These are phyloP conservation scores for Helichrysum umbraculigerum DNA, from an alignment of 129 eudicot species.

Conservation along the genomic window DNA sequence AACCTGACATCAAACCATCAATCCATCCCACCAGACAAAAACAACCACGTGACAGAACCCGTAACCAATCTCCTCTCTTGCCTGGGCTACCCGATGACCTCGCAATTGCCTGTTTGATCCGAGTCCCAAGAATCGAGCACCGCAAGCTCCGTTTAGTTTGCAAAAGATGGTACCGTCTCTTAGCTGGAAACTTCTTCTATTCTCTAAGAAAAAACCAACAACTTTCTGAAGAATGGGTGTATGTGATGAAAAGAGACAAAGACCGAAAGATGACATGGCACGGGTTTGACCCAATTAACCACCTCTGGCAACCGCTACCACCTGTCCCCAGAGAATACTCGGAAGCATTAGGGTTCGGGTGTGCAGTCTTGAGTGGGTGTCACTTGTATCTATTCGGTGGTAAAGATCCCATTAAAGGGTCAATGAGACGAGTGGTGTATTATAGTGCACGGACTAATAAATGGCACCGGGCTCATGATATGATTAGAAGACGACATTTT, in stretches of 20 bases:
- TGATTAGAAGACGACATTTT: conserved; percentile 74
- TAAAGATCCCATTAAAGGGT: conserved; percentile 79
- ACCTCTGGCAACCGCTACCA: conserved; percentile 78
- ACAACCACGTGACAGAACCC: conserved; percentile 58
- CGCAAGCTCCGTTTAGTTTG: conserved; percentile 76
- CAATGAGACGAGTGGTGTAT: conserved; percentile 77
- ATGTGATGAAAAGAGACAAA: conserved; percentile 69
- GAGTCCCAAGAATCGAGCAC: conserved; percentile 77
- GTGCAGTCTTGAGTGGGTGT: conserved; percentile 77
- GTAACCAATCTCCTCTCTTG: conserved; percentile 69
- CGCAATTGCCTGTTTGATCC: conserved; percentile 79
- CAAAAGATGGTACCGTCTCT: conserved; percentile 87
- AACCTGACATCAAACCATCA: conserved; percentile 72
- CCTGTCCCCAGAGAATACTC: conserved; percentile 81
- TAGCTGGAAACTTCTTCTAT: conserved; percentile 74
- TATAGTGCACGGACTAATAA: conserved; percentile 77
- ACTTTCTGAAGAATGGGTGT: conserved; percentile 79
- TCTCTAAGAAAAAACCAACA: conserved; percentile 57
- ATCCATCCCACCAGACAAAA: conserved; percentile 76
- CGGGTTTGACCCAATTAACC: conserved; percentile 72
- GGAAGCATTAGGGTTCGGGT: conserved; percentile 74
- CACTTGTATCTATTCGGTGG: conserved; percentile 81
- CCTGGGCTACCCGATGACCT: conserved; percentile 90
- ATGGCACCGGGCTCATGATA: conserved; percentile 90
- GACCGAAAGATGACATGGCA: conserved; percentile 77